Conservation (phyloP, 345 rosid species). For the Eutrema yunnanense region DNA sequence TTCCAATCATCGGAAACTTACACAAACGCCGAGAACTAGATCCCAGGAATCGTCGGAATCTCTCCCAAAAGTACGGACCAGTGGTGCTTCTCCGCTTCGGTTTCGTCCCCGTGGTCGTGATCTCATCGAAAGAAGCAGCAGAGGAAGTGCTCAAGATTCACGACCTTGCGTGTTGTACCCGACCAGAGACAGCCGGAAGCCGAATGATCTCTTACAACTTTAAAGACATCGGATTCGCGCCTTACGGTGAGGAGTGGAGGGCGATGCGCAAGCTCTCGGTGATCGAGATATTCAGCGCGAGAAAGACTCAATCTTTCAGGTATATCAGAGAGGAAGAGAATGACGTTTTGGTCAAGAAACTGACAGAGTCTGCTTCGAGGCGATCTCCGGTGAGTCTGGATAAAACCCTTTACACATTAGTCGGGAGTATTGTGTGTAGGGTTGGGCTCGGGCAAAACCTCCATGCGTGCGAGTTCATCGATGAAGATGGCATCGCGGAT, state of each 20-base stretch:
- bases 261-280: slow-evolving; percentile 21
- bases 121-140: slow-evolving; percentile 14
- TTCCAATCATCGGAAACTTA: slow-evolving; percentile 20
- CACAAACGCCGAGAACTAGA: background rate
- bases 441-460: slow-evolving; percentile 5
- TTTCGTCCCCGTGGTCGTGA: slow-evolving; percentile 6
- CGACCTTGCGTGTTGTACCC: slow-evolving; percentile 24
- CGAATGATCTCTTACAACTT: slow-evolving; percentile 10
- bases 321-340: slow-evolving; percentile 9
- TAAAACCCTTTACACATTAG: background rate
- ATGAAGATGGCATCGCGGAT: background rate
- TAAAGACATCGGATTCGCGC: slow-evolving; percentile 25
- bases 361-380: background rate
- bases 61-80: slow-evolving; percentile 3
- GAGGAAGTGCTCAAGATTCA: slow-evolving; percentile 23
- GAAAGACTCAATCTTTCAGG: background rate
- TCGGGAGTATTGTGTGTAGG: slow-evolving; percentile 8
- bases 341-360: slow-evolving; percentile 11
- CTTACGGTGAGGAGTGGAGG: slow-evolving; percentile 31
- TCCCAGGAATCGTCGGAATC: background rate
- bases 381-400: slow-evolving; percentile 1
- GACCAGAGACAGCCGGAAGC: slow-evolving; percentile 13
- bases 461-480: slow-evolving; percentile 14
- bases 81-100: slow-evolving; percentile 15
- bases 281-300: slow-evolving; percentile 4